phyloP scores from a whole-genome alignment of 2,329 filamentous ascomycete species.

The Grosmannia serpens region DNA sequence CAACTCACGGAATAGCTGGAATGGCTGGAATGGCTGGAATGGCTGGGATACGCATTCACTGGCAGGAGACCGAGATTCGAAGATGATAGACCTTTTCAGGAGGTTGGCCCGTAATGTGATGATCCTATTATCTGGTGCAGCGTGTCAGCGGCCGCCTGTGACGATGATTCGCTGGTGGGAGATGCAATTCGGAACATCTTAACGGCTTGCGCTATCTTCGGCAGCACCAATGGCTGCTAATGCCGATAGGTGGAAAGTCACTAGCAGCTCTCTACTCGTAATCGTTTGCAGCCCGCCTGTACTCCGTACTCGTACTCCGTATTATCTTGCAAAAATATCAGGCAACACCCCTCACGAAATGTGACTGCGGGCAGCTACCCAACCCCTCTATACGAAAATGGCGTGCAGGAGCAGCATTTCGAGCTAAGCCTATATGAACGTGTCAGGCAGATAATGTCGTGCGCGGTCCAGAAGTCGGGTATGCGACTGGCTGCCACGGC shows the following conservation, averaged over 20 bases:
- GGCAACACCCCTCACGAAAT: neutral
- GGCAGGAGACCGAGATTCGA: neutral
- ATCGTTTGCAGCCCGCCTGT: neutral
- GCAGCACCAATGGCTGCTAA: neutral
- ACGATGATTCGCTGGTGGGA: neutral
- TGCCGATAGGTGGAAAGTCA: neutral
- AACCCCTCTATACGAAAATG: neutral
- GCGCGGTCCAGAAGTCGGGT: neutral
- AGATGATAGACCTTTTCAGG: neutral
- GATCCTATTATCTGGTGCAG: neutral
- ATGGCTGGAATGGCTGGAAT: no score
- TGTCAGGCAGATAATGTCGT: neutral
- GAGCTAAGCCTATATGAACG: neutral
- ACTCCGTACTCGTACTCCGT: no score
- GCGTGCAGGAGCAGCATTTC: neutral
- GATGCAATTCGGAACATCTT: no score
- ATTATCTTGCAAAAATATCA: neutral
- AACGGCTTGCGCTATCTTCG: neutral
- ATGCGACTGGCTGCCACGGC: neutral
- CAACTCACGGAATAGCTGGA: neutral
- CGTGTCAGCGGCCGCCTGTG: neutral
- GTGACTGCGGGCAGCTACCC: neutral
- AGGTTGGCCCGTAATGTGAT: neutral
- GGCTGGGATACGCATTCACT: no score
- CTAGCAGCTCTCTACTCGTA: neutral